Percentiles rank a stretch among this genome's conserved stretches.
These are phyloP conservation scores for Entophlyctis helioformis DNA, from an alignment of 192 early-diverging fungal species.

Conservation along the genomic window DNA sequence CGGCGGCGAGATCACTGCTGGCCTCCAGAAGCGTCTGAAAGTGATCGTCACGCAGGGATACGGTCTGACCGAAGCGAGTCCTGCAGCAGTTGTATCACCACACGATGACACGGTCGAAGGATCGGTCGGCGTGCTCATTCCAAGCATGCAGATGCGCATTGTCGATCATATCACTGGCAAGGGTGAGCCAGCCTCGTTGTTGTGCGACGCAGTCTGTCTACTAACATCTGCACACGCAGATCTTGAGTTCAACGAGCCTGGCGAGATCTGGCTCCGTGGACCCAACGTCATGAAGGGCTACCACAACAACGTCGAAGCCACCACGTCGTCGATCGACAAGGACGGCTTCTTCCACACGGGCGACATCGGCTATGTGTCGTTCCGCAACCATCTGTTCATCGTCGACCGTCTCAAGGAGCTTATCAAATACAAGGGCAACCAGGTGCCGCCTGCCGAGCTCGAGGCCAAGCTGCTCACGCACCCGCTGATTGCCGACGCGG, in stretches of 20 bases:
- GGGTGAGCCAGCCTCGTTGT: too few relatives aligned
- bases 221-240: too few relatives aligned
- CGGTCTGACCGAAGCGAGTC: constrained; percentile 62
- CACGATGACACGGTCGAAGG: constrained; percentile 23
- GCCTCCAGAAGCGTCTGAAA: constrained; percentile 39
- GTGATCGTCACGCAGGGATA: constrained; percentile 49
- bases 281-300: constrained; percentile 87
- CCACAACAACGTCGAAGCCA: constrained; percentile 67
- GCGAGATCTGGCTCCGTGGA: constrained; percentile 78
- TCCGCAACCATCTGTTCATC: constrained; percentile 49
- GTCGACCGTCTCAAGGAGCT: constrained; percentile 81
- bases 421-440: constrained; percentile 83
- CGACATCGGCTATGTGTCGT: constrained; percentile 66
- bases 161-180: constrained; percentile 56
- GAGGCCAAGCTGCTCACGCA: constrained; percentile 64
- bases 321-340: constrained; percentile 48
- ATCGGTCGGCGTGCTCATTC: constrained; percentile 59
- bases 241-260: constrained; percentile 37
- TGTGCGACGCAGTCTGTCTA: too few relatives aligned
- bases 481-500: constrained; percentile 45
- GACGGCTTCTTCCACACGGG: constrained; percentile 69
- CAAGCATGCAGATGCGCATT: constrained; percentile 60
- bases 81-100: constrained; percentile 26
- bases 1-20: constrained; percentile 46
- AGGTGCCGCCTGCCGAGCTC: constrained; percentile 80